phyloP scores from a whole-genome alignment of 2,329 filamentous ascomycete genomes.

The Trichoderma sp. region DNA sequence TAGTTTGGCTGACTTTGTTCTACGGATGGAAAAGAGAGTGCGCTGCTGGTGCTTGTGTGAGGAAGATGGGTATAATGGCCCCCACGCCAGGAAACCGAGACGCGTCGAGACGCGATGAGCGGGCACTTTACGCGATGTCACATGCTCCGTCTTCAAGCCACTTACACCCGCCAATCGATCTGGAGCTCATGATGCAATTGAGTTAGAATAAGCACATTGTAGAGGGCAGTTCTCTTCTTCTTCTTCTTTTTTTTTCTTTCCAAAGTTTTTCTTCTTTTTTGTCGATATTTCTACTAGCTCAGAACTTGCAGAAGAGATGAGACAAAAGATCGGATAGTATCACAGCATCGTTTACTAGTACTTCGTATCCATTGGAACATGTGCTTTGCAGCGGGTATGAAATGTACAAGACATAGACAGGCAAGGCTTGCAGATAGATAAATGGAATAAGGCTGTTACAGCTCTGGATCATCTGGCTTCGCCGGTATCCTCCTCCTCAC shows the following conservation, averaged over 20 bases:
- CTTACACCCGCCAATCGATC: neutral
- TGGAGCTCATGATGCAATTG: no score
- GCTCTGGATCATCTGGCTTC: neutral
- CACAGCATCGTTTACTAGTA: no score
- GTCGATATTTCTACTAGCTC: no score
- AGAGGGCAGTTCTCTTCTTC: no score
- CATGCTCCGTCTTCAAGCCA: conserved; percentile 26
- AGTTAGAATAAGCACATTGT: no score
- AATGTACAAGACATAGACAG: neutral
- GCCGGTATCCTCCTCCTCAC: conserved; percentile 37
- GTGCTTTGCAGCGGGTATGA: no score
- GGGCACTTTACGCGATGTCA: conserved; percentile 31
- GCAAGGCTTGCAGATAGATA: conserved; percentile 2
- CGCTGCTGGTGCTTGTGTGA: neutral
- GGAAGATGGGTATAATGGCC: neutral
- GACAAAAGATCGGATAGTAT: no score
- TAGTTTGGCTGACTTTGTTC: neutral
- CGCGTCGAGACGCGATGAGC: conserved; percentile 32
- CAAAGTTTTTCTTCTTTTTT: no score
- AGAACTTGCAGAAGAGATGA: no score
- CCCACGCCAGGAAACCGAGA: conserved; percentile 28
- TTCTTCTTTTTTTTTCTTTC: no score
- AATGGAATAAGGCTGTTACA: neutral
- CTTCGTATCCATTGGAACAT: no score
- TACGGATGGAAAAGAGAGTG: neutral